Conservation (phyloP, 2,329 filamentous ascomycete genomes). For the Pseudogymnoascus sp. region DNA sequence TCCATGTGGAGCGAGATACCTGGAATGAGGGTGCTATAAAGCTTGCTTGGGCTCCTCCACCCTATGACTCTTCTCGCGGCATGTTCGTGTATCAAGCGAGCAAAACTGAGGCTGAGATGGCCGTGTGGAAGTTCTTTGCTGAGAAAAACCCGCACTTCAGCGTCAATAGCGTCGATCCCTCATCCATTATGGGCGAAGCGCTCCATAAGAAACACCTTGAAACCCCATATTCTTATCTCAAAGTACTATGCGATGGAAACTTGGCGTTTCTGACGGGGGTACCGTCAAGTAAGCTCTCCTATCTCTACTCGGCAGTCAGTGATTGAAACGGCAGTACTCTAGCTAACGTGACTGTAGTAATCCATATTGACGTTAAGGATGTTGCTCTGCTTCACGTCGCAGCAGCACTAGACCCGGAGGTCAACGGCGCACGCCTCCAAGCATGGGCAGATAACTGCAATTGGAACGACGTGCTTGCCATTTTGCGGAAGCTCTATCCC, state of each 20-base stretch:
- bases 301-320: neutral
- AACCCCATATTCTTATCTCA: neutral
- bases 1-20: conserved; percentile 19
- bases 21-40: conserved; percentile 30
- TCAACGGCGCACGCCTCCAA: conserved; percentile 24
- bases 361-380: conserved; percentile 25
- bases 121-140: conserved; percentile 26
- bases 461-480: conserved; percentile 23
- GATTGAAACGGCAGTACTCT: neutral
- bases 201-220: conserved; percentile 19
- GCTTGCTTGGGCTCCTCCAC: conserved; percentile 27
- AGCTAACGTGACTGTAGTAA: conserved; percentile 14
- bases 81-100: conserved; percentile 26
- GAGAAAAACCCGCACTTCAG: conserved; percentile 22
- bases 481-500: conserved; percentile 22
- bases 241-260: neutral
- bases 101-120: conserved; percentile 29
- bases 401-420: conserved; percentile 22
- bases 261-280: neutral
- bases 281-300: neutral
- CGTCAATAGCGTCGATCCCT: conserved; percentile 20
- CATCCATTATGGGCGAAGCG: conserved; percentile 16
- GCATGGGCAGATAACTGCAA: conserved; percentile 22
- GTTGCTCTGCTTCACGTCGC: conserved; percentile 26
- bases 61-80: conserved; percentile 14